Base-by-base conservation (phyloP, 176 grass and related monocot species). In the Puya raimondii region DNA sequence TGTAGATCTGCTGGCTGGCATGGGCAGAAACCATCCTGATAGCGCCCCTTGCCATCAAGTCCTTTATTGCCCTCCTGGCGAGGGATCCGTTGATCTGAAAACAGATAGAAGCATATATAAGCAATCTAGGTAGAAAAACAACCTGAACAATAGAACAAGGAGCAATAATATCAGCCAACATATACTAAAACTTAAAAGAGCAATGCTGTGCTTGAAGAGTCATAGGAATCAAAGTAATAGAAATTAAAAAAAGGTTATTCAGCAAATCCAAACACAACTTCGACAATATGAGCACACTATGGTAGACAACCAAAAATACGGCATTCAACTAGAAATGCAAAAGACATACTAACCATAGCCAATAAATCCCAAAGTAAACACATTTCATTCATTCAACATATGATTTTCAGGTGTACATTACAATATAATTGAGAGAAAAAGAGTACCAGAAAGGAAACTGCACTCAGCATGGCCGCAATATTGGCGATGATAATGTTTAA, bases 1-100 rank as follows among this genome's bases (percentile, higher is more conserved):
- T 67, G 65, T 67, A 67, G 65, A 67, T 67, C 65, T 67, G 65
- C 15, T 67, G 65, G 13, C 65, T 67, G 65, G 65, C 27, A 18
- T 67, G 65, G 33, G 65, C 29, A 10, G 65, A 48, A 47, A 67
- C 65, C 65, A 67, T 67, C 65, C 65, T 67, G 65, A 67, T 67
- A 4, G 65, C 26, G 18, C 65, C 65, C 65, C 65, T 67, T 9
- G 65, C 33, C 65, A 67, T 67, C 16, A 67, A 47, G 48, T 67
- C 65, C 65, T 67, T 67, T 33, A 67, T 67, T 47, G 65, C 65
- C 65, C 65, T 67, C 47, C 65, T 48, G 65, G 65, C 65, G 0
- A 67, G 42, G 3, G 65, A 67, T 67, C 65, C 65, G 1, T 67
- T 67, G 33, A 67, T 67, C 65, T 67, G 42, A 10, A 49, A 67